Evolutionary conservation across 1,284 basidiomycete genomes (phyloP).

Genomic region (Phenoliferia sp.): DNA sequence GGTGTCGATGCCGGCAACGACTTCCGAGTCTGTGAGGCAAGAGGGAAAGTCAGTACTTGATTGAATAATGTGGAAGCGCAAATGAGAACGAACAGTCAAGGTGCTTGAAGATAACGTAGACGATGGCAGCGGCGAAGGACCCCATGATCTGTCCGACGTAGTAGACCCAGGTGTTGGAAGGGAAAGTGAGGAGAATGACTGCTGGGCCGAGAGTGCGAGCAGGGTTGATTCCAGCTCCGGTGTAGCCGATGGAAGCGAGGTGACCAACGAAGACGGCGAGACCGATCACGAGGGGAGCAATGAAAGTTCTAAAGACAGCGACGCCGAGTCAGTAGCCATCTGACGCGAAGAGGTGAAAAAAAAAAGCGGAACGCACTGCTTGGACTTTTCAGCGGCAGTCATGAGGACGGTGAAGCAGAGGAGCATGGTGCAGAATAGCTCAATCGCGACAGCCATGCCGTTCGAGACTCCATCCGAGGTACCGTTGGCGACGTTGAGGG

Average conservation of each 20-base stretch:
- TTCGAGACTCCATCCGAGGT: constrained; percentile 39
- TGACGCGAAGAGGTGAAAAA: neutral
- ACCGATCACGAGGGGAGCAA: constrained; percentile 52
- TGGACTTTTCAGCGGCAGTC: constrained; percentile 49
- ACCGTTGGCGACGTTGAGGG: constrained; percentile 43
- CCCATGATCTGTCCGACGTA: constrained; percentile 43
- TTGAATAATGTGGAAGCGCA: neutral
- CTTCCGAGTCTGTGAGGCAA: neutral
- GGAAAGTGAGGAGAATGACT: constrained; percentile 40
- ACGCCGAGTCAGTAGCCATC: constrained; percentile 20
- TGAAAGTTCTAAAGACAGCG: constrained; percentile 44
- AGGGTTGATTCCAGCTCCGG: constrained; percentile 18
- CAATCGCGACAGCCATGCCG: constrained; percentile 41
- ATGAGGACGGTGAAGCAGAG: constrained; percentile 45
- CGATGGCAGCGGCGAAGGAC: constrained; percentile 41
- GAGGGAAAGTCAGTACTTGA: neutral
- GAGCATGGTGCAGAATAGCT: constrained; percentile 48
- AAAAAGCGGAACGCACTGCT: constrained; percentile 30
- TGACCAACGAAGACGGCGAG: constrained; percentile 49
- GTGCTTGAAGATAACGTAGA: constrained; percentile 42
- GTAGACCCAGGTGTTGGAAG: constrained; percentile 34
- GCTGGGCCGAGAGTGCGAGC: constrained; percentile 44
- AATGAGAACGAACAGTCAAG: constrained; percentile 7
- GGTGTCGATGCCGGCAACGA: neutral
- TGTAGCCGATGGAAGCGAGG: constrained; percentile 28